Conservation (phyloP, 2,329 filamentous ascomycete genomes). For the Gaeumannomyces tritici region DNA sequence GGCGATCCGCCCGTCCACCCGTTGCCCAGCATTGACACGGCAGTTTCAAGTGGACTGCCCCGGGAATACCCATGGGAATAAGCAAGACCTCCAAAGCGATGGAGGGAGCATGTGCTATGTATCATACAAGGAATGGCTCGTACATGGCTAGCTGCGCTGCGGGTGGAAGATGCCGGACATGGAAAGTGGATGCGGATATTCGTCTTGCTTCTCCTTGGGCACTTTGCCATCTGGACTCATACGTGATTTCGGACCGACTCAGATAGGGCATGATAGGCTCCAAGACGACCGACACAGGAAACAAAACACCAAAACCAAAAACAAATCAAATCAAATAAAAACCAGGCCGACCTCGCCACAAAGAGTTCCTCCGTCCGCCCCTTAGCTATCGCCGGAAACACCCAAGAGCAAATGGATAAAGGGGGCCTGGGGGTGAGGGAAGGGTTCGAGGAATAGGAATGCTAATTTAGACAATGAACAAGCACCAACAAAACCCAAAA, state of each 20-base stretch:
- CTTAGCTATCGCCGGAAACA: neutral
- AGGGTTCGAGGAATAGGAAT: neutral
- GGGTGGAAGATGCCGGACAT: too few relatives aligned
- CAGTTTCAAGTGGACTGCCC: neutral
- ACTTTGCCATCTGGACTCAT: too few relatives aligned
- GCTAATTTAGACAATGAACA: neutral
- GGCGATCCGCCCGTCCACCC: too few relatives aligned
- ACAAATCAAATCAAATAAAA: neutral
- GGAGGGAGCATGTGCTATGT: neutral
- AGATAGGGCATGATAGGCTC: neutral
- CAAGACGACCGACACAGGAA: neutral
- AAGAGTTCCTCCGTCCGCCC: neutral
- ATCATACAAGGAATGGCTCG: neutral
- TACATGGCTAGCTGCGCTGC: too few relatives aligned
- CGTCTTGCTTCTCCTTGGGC: too few relatives aligned
- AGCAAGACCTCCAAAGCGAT: neutral
- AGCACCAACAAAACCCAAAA: neutral
- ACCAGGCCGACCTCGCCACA: neutral
- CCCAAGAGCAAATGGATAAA: neutral
- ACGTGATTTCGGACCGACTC: too few relatives aligned
- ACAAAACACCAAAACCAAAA: neutral
- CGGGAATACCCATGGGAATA: neutral
- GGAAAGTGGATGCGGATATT: too few relatives aligned
- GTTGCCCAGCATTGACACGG: too few relatives aligned
- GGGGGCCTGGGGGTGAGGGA: neutral